Conservation (phyloP, 2,329 filamentous ascomycete genomes). For the Aspergillus sp. region DNA sequence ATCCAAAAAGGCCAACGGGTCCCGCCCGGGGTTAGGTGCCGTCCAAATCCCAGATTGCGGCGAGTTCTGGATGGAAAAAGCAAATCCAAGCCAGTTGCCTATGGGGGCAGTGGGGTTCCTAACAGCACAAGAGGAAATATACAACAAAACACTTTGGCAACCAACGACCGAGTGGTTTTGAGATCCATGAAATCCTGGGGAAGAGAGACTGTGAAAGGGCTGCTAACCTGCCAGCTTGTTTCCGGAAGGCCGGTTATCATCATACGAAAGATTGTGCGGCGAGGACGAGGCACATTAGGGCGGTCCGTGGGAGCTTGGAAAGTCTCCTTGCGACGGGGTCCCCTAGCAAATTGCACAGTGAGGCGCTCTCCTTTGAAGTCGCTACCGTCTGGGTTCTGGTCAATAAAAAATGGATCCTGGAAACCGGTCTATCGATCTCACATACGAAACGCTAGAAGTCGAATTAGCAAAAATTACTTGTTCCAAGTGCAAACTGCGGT, state of each 20-base stretch:
- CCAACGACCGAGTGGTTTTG: slow-evolving; percentile 15
- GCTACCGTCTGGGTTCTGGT: slow-evolving; percentile 71
- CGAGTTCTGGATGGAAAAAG: background rate
- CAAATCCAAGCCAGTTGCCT: background rate
- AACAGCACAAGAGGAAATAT: background rate
- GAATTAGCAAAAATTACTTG: slow-evolving; percentile 22
- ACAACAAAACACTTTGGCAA: slow-evolving; percentile 17
- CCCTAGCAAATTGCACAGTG: slow-evolving; percentile 96
- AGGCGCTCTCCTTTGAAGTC: slow-evolving; percentile 97
- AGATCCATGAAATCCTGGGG: slow-evolving; percentile 28
- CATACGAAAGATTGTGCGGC: slow-evolving; percentile 95
- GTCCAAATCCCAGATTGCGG: background rate
- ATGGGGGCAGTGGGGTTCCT: background rate
- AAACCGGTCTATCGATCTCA: slow-evolving; percentile 61
- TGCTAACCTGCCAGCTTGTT: slow-evolving; percentile 99
- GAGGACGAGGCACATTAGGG: slow-evolving; percentile 69
- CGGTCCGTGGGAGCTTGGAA: slow-evolving; percentile 65
- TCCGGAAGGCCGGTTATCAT: slow-evolving; percentile 96
- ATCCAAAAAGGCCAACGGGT: slow-evolving; percentile 20
- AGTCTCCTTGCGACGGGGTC: slow-evolving; percentile 69
- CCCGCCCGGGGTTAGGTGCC: slow-evolving; percentile 3
- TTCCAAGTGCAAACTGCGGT: slow-evolving; percentile 8
- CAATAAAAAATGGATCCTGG: slow-evolving; percentile 29
- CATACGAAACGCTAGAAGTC: slow-evolving; percentile 56
- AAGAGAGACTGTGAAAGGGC: slow-evolving; percentile 30